Conservation (phyloP, 805 yeast species). For the Wickerhamiella spandovensis region DNA sequence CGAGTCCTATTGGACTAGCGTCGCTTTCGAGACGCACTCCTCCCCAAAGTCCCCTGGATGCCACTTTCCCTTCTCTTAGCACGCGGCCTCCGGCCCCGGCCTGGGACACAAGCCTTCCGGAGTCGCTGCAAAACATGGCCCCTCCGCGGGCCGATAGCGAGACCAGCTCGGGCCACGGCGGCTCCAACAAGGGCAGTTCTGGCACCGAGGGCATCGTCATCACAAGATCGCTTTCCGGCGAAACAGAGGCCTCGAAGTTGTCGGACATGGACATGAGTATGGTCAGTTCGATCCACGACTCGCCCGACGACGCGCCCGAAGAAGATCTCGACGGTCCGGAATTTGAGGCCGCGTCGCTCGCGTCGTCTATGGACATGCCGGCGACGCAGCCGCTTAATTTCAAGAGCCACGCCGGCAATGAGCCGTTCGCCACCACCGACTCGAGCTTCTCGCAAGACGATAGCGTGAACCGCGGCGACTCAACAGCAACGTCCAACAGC, state of each 20-base stretch:
- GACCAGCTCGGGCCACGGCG: not conserved
- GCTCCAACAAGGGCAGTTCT: too few relatives aligned
- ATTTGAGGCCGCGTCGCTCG: too few relatives aligned
- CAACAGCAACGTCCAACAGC: not conserved
- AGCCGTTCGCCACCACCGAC: not conserved
- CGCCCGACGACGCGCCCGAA: not conserved
- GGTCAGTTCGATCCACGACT: not conserved
- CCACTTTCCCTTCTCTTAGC: not conserved
- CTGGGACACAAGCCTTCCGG: not conserved
- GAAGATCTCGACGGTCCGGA: too few relatives aligned
- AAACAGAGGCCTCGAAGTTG: not conserved
- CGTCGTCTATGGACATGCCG: too few relatives aligned
- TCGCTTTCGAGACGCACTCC: not conserved
- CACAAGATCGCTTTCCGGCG: not conserved
- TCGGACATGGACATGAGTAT: not conserved
- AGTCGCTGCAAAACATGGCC: not conserved
- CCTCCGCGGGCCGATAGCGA: not conserved
- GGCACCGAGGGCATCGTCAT: not conserved
- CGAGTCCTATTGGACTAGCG: not conserved
- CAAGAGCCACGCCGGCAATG: too few relatives aligned
- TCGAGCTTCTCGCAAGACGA: not conserved
- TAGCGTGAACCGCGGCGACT: not conserved
- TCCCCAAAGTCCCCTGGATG: not conserved
- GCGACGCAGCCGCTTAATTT: not conserved
- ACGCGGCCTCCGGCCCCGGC: not conserved